These are phyloP conservation scores for Diaporthe helianthi DNA, from an alignment of 2,329 filamentous ascomycete species.

Conservation along the genomic window DNA sequence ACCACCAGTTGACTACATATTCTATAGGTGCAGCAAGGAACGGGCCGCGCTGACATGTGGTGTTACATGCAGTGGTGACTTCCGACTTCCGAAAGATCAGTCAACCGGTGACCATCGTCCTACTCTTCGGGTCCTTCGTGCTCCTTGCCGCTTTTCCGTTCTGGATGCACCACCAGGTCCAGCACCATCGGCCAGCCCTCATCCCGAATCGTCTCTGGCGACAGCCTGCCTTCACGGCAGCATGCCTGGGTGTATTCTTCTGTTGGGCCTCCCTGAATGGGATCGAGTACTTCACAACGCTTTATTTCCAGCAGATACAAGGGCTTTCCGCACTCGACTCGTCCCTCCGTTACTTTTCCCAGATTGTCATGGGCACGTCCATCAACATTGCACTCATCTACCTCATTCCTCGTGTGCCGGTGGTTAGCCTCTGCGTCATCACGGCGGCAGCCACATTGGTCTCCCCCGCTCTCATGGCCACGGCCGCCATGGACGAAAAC, in stretches of 20 bases:
- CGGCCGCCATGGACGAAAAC: constrained; percentile 52
- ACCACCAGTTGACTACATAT: too few species aligned
- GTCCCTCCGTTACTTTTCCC: constrained; percentile 56
- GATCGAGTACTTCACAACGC: constrained; percentile 55
- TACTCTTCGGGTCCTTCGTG: constrained; percentile 52
- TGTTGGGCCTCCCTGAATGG: constrained; percentile 54
- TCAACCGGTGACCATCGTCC: constrained; percentile 49
- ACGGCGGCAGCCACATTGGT: constrained; percentile 53
- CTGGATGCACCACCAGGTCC: constrained; percentile 61
- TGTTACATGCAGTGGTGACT: constrained; percentile 43
- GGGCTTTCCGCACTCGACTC: constrained; percentile 52
- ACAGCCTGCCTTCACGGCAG: constrained; percentile 60
- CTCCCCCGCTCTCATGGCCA: constrained; percentile 62
- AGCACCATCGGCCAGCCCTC: constrained; percentile 55
- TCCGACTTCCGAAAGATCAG: constrained; percentile 47
- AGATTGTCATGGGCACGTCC: constrained; percentile 36
- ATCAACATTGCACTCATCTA: constrained; percentile 45
- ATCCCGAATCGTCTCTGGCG: constrained; percentile 68
- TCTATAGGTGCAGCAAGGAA: background rate
- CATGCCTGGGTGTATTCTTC: constrained; percentile 59
- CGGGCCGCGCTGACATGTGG: constrained; percentile 4
- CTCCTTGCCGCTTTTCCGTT: constrained; percentile 57
- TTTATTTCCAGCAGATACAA: constrained; percentile 60
- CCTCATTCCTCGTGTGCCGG: constrained; percentile 48
- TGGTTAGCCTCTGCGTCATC: constrained; percentile 48